phyloP scores from a whole-genome alignment of 148 eudicot species.

The Talinum fruticosum region DNA sequence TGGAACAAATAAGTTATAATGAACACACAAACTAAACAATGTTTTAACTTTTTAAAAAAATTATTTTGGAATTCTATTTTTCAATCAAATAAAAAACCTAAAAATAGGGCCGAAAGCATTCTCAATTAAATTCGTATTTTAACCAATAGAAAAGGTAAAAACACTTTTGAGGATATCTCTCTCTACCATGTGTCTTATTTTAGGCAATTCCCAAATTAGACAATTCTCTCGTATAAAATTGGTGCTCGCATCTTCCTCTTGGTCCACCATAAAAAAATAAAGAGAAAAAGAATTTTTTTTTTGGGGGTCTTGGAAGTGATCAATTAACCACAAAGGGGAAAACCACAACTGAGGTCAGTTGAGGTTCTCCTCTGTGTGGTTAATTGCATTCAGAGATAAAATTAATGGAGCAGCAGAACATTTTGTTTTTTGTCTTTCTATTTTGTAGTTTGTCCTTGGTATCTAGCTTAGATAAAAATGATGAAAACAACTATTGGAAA shows the following conservation, averaged over 20 bases:
- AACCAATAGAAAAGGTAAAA: background rate
- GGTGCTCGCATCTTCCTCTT: too few species aligned
- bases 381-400: conserved; percentile 7
- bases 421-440: conserved; percentile 10
- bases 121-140: background rate
- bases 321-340: conserved; percentile 19
- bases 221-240: conserved; percentile 5
- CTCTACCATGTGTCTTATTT: background rate
- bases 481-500: conserved; percentile 39
- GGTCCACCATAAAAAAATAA: too few species aligned
- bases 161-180: background rate
- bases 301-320: background rate
- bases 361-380: conserved; percentile 2
- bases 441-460: conserved; percentile 6
- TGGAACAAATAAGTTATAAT: too few species aligned
- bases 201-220: background rate
- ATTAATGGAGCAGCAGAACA: conserved; percentile 23
- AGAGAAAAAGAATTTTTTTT: too few species aligned
- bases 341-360: too few species aligned
- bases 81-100: too few species aligned
- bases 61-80: too few species aligned
- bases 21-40: too few species aligned
- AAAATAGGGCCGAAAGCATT: too few species aligned
- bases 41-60: too few species aligned
- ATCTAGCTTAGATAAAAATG: conserved; percentile 13